phyloP scores from a whole-genome alignment of 371 early-diverging fungal genomes.

The Haplosporangium sp. region DNA sequence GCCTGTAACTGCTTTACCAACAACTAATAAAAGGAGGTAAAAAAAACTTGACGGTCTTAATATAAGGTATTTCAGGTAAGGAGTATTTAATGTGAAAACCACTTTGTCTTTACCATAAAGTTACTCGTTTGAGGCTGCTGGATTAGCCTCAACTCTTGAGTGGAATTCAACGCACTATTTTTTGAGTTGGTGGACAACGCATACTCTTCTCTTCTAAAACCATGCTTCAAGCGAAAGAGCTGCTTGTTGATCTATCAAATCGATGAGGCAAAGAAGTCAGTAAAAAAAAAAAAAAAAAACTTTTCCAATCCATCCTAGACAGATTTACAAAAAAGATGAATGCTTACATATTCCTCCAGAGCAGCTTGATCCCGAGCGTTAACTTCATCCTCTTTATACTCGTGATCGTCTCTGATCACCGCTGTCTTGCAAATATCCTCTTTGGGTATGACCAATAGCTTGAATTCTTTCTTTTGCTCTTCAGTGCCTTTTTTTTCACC shows the following conservation, averaged over 20 bases:
- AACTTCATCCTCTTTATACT: background rate
- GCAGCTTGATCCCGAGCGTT: background rate
- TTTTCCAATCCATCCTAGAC: background rate
- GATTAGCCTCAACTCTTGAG: constrained; percentile 27
- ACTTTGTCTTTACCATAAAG: constrained; percentile 18
- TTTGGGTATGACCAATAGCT: background rate
- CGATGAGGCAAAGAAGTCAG: background rate
- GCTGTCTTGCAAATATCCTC: constrained; percentile 24
- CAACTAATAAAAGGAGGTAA: constrained; percentile 7
- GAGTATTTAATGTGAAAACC: background rate
- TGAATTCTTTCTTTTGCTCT: constrained; percentile 4
- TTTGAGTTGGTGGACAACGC: background rate
- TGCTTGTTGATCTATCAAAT: constrained; percentile 17
- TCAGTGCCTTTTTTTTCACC: background rate
- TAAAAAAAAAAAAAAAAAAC: too few species aligned
- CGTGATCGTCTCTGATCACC: constrained; percentile 9
- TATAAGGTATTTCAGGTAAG: too few species aligned
- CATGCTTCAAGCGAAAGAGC: constrained; percentile 24
- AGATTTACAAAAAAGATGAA: background rate
- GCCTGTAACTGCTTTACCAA: constrained; percentile 25
- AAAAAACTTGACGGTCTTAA: background rate
- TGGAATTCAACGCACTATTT: background rate
- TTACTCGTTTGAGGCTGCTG: constrained; percentile 28
- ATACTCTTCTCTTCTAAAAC: constrained; percentile 17
- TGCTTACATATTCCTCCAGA: constrained; percentile 23